Percentiles rank a stretch among this genome's conserved stretches.
phyloP scores from a whole-genome alignment of 2,329 filamentous ascomycete genomes.

The Sclerotinia glacialis region DNA sequence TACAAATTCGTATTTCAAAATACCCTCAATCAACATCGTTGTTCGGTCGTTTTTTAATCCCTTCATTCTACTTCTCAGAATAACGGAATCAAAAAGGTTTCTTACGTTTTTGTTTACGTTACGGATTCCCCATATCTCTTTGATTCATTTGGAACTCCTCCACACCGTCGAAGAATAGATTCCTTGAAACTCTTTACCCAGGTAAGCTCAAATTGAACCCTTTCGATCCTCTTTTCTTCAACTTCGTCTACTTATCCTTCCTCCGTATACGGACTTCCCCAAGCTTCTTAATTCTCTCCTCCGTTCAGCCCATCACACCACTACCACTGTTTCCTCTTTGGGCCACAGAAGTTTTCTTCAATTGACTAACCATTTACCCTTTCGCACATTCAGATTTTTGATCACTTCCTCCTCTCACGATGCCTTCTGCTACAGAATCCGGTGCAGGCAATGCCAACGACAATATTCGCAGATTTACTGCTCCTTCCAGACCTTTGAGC shows the following conservation, averaged over 20 bases:
- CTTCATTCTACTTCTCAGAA: background rate
- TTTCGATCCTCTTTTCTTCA: background rate
- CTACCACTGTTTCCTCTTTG: constrained; percentile 4
- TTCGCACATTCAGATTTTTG: constrained; percentile 21
- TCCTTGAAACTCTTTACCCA: constrained; percentile 1
- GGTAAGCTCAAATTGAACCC: background rate
- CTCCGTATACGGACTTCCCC: constrained; percentile 23
- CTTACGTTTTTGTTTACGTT: constrained; percentile 11
- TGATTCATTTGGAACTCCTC: constrained; percentile 2
- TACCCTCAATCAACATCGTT: background rate
- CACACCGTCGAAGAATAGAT: constrained; percentile 5
- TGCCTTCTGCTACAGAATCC: constrained; percentile 30
- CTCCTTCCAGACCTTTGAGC: constrained; percentile 88
- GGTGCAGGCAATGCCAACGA: constrained; percentile 75
- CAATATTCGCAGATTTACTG: constrained; percentile 95
- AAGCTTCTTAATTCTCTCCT: background rate
- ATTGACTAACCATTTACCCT: constrained; percentile 26
- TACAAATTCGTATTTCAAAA: constrained; percentile 6
- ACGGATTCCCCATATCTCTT: constrained; percentile 3
- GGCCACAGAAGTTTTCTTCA: constrained; percentile 21
- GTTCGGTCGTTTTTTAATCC: background rate
- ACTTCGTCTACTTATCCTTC: background rate
- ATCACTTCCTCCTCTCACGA: constrained; percentile 18
- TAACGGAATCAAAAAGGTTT: background rate
- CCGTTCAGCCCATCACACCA: constrained; percentile 12